Evolutionary conservation across 768 basidiomycete genomes (phyloP), one percentile per base, ranked within the genome.

Genomic region (Asterophora lycoperdoides): DNA sequence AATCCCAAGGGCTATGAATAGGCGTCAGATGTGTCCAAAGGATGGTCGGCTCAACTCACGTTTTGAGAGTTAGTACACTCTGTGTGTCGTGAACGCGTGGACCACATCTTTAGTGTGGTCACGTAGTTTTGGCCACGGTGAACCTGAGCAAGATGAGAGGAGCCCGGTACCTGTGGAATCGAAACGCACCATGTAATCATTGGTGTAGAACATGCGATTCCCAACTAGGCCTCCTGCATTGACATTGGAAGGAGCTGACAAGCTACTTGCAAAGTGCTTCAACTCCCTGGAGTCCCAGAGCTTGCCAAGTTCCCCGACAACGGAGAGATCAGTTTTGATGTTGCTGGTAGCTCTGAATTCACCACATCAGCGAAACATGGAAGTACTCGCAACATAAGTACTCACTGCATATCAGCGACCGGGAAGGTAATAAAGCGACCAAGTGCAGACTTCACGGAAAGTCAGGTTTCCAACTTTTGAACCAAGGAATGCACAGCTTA

Each of bases 401-500:
- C 70, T 46, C 46, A 75, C 75, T 75, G 72, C 10, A 54, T 44
- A 48, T 76, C 76, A 7, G 65, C 60, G 3, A 82, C 80, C 1
- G 86, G 81, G 64, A 86, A 86, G 44, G 72, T 76, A 54, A 89
- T 82, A 56, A 86, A 81, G 5, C 85, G 74, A n/a, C 82, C 81
- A 30, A 85, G 60, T 1, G 75, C 76, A 13, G 53, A 56, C 54
- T 57, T 14, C 8, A 26, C 13, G 26, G 14, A 23, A 15, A 14
- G 28, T 53, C 19, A 59, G 48, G 77, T 20, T 32, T 4, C 30
- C 3, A 13, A 5, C 13, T 30, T 8, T 1, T 6, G 17, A 26
- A 1, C 13, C 8, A 33, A 20, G 29, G 30, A 20, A 7, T 7
- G 37, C n/a, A 36, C 26, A 6, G 70, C 84, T 61, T 51, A 86